Conservation (phyloP, 75 land plant genomes). For the Azolla pinnata region DNA sequence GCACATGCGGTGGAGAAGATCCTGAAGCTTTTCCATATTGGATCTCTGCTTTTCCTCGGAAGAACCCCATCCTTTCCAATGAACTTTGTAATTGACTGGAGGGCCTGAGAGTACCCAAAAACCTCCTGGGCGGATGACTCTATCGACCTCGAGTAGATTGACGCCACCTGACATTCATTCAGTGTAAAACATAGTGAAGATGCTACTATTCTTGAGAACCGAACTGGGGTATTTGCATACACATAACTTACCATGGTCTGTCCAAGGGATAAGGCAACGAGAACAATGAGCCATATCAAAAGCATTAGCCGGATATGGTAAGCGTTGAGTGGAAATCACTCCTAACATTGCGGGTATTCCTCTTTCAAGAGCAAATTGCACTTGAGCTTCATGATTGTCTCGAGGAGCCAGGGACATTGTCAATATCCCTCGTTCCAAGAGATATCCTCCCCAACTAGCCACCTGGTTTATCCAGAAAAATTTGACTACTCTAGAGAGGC, state of each 20-base stretch:
- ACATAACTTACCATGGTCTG: constrained; percentile 63
- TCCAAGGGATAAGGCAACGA: constrained; percentile 94
- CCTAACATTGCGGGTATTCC: constrained; percentile 96
- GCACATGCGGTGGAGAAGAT: constrained; percentile 53
- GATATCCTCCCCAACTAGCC: constrained; percentile 94
- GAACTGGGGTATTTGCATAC: too few relatives aligned
- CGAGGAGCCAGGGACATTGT: constrained; percentile 89
- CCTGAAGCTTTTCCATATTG: constrained; percentile 49
- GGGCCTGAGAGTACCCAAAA: constrained; percentile 95
- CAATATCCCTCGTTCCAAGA: constrained; percentile 66
- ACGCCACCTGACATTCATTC: constrained; percentile 75
- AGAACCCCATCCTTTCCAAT: constrained; percentile 80
- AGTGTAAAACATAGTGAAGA: not conserved
- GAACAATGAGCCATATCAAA: constrained; percentile 99
- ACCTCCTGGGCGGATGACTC: constrained; percentile 84
- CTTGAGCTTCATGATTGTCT: constrained; percentile 96
- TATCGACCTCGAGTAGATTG: constrained; percentile 62
- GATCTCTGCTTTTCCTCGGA: constrained; percentile 55
- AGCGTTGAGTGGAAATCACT: constrained; percentile 76
- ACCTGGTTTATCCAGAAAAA: constrained; percentile 36
- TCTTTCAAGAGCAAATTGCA: constrained; percentile 94
- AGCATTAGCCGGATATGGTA: constrained; percentile 87
- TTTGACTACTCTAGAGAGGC: not conserved
- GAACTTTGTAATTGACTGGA: constrained; percentile 65
- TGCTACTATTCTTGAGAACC: too few relatives aligned